phyloP scores from a whole-genome alignment of 768 basidiomycete genomes.

The Ramaria sp. region DNA sequence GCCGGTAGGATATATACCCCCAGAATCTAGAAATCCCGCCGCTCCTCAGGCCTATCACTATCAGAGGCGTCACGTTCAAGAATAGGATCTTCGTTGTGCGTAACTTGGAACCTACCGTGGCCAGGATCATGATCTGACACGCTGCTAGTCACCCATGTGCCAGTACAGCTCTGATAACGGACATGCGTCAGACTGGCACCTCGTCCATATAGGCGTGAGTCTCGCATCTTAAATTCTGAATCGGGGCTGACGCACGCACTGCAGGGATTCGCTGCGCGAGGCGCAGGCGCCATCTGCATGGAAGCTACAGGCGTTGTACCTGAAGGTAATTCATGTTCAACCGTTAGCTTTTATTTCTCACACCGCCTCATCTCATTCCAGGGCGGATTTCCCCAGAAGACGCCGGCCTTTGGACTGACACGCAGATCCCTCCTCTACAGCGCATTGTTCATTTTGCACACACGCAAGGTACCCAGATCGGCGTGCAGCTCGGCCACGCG shows the following conservation, averaged over 20 bases:
- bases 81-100: slow-evolving; percentile 63
- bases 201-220: slow-evolving; percentile 62
- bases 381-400: slow-evolving; percentile 69
- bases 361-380: background rate
- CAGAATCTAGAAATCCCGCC: slow-evolving; percentile 43
- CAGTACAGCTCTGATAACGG: slow-evolving; percentile 70
- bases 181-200: slow-evolving; percentile 73
- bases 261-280: slow-evolving; percentile 57
- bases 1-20: slow-evolving; percentile 24
- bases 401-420: slow-evolving; percentile 64
- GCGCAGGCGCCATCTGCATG: slow-evolving; percentile 56
- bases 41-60: slow-evolving; percentile 56
- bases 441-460: slow-evolving; percentile 68
- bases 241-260: too few relatives aligned
- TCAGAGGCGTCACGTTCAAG: slow-evolving; percentile 55
- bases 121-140: background rate
- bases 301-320: slow-evolving; percentile 70
- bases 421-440: slow-evolving; percentile 59
- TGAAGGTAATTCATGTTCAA: slow-evolving; percentile 30
- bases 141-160: slow-evolving; percentile 63
- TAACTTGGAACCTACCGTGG: background rate
- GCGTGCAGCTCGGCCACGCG: slow-evolving; percentile 72
- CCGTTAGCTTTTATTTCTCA: background rate
- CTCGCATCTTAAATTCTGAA: too few relatives aligned
- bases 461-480: slow-evolving; percentile 57